phyloP scores from a whole-genome alignment of 257 asterid species.

The Przewalskia tangutica region DNA sequence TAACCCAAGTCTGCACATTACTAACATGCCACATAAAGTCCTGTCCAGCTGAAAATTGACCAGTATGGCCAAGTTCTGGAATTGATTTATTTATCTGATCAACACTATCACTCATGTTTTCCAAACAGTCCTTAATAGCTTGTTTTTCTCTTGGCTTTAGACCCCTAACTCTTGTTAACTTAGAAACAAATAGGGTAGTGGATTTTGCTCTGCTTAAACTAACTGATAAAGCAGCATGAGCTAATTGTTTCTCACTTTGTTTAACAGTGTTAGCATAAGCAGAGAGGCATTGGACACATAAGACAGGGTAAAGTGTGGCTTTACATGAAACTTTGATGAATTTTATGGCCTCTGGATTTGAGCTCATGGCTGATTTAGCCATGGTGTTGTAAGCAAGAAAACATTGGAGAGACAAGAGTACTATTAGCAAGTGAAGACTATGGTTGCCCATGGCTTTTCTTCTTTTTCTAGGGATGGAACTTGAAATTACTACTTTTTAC shows the following conservation, averaged over 20 bases:
- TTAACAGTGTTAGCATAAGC: slow-evolving; percentile 31
- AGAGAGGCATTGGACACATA: slow-evolving; percentile 49
- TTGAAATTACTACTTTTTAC: not conserved
- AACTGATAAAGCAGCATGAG: slow-evolving; percentile 40
- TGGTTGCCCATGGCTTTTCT: slow-evolving; percentile 20
- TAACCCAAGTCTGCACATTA: slow-evolving; percentile 65
- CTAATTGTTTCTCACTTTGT: slow-evolving; percentile 36
- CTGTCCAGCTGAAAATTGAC: slow-evolving; percentile 12
- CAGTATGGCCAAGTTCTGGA: slow-evolving; percentile 35
- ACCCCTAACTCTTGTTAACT: slow-evolving; percentile 20
- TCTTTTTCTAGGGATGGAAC: not conserved
- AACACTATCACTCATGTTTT: slow-evolving; percentile 33
- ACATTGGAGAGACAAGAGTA: slow-evolving; percentile 18
- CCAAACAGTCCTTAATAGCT: slow-evolving; percentile 47
- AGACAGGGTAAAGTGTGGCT: slow-evolving; percentile 44
- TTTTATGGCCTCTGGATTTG: slow-evolving; percentile 13
- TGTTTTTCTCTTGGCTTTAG: slow-evolving; percentile 29
- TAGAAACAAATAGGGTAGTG: slow-evolving; percentile 24
- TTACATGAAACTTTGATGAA: slow-evolving; percentile 48
- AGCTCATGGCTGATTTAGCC: slow-evolving; percentile 5
- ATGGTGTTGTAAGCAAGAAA: not conserved
- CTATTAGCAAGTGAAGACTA: slow-evolving; percentile 11
- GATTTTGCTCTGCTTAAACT: slow-evolving; percentile 40
- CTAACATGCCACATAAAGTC: slow-evolving; percentile 55
- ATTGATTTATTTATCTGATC: slow-evolving; percentile 46